Evolutionary conservation across 352 stramenopile genomes (phyloP), one percentile per base, ranked within the genome.

Genomic region (Phytophthora pisi): DNA sequence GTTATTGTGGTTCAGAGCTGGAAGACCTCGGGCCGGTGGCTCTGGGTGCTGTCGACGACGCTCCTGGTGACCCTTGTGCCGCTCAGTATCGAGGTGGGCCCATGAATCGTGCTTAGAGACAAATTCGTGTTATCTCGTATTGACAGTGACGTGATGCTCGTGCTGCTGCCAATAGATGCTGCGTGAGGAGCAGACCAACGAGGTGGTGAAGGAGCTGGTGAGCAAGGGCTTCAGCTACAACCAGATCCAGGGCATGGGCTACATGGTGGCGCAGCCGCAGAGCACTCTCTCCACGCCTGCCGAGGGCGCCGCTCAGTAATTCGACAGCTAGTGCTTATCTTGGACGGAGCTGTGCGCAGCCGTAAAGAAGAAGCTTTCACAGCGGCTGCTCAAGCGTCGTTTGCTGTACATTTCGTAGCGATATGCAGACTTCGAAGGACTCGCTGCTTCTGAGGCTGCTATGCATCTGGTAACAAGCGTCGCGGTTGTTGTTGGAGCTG

Each of bases 191-290:
- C 86, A 93, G 72, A 91, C 86, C 34, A 93, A 93, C 59, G 86
- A 93, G 62, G 80, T 91, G 43, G 86, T 91, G 43, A 93, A 92
- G 76, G 86, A 93, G 60, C 68, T 93, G 45, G 58, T 92, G 47
- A 78, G 75, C 72, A 93, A 93, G 75, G 88, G 88, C 15, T 96
- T 93, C 68, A 90, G 71, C 53, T 88, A 92, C 64, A 82, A 88
- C 71, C 88, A 96, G 70, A 91, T 96, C 59, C 84, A 92, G 54
- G 74, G 74, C 64, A 96, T 96, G 88, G 88, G 88, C 58, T 96
- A 93, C 80, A 78, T 83, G 57, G 77, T 92, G 45, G 70, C 81
- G 54, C 79, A 83, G 62, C 82, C 72, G 50, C 72, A 91, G 64
- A 94, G 81, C 71, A 93, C 82, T 51, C 78, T 91, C 24, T 47